Conservation (phyloP, 1,284 basidiomycete genomes). For the Apiotrichum akiyoshidainum region DNA sequence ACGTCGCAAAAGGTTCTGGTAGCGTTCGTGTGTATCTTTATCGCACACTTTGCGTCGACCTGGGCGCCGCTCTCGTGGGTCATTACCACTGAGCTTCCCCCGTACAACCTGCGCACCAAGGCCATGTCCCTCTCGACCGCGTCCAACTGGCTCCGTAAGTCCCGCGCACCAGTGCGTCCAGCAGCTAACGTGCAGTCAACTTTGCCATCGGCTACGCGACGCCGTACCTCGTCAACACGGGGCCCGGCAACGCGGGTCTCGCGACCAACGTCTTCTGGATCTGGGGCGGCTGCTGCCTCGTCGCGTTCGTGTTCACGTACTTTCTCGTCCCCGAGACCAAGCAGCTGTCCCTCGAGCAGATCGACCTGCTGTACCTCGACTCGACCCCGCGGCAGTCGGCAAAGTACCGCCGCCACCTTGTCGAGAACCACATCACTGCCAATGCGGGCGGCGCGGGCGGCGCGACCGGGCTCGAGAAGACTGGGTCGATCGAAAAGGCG, state of each 20-base stretch:
- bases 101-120: slow-evolving; percentile 71
- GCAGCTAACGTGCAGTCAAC: slow-evolving; percentile 44
- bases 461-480: too few relatives aligned
- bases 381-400: slow-evolving; percentile 8
- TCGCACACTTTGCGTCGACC: slow-evolving; percentile 67
- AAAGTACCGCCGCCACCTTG: slow-evolving; percentile 3
- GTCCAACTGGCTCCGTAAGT: slow-evolving; percentile 45
- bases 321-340: slow-evolving; percentile 65
- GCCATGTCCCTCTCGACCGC: slow-evolving; percentile 68
- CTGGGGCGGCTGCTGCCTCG: slow-evolving; percentile 54
- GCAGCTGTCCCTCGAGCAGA: slow-evolving; percentile 70
- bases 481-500: too few relatives aligned
- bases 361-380: slow-evolving; percentile 54
- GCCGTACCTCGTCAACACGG: too few relatives aligned
- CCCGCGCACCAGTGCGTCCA: too few relatives aligned
- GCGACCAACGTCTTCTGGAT: slow-evolving; percentile 15
- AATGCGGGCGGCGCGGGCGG: too few relatives aligned
- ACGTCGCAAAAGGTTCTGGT: slow-evolving; percentile 58
- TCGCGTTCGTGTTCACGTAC: slow-evolving; percentile 62
- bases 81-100: slow-evolving; percentile 63
- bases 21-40: slow-evolving; percentile 71
- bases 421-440: slow-evolving; percentile 1
- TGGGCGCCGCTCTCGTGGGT: slow-evolving; percentile 66
- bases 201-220: slow-evolving; percentile 57
- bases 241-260: slow-evolving; percentile 33